Evolutionary conservation across 2,329 filamentous ascomycete species (phyloP).

Genomic region (Clarireedia paspali): DNA sequence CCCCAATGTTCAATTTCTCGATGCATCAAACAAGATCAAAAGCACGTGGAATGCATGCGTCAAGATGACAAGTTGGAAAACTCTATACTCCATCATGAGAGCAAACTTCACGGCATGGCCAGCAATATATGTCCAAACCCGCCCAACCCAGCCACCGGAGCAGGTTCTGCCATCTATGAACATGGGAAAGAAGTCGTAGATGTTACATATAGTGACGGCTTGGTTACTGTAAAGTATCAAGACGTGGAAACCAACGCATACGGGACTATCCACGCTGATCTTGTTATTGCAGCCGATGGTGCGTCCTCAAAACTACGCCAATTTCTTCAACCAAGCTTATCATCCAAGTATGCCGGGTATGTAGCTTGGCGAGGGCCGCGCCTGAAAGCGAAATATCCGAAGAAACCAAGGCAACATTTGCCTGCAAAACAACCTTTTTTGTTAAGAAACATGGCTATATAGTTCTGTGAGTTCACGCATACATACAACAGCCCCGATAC

Average conservation of each 20-base stretch:
- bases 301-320: neutral
- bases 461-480: neutral
- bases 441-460: neutral
- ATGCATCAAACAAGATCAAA: neutral
- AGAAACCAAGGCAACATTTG: neutral
- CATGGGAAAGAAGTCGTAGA: neutral
- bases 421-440: neutral
- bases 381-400: neutral
- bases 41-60: neutral
- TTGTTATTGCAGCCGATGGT: neutral
- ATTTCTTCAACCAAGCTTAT: neutral
- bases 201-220: neutral
- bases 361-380: neutral
- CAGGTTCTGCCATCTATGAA: neutral
- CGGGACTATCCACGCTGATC: neutral
- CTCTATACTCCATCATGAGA: slow-evolving; percentile 15
- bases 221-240: neutral
- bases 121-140: slow-evolving; percentile 2
- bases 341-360: neutral
- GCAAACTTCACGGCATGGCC: slow-evolving; percentile 17
- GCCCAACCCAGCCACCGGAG: neutral
- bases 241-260: neutral
- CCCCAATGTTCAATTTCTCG: neutral
- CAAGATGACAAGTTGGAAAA: slow-evolving; percentile 11
- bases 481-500: too few relatives aligned